These are phyloP conservation scores for Trichoderma sp. DNA, from an alignment of 2,329 filamentous ascomycete genomes.

Conservation along the genomic window DNA sequence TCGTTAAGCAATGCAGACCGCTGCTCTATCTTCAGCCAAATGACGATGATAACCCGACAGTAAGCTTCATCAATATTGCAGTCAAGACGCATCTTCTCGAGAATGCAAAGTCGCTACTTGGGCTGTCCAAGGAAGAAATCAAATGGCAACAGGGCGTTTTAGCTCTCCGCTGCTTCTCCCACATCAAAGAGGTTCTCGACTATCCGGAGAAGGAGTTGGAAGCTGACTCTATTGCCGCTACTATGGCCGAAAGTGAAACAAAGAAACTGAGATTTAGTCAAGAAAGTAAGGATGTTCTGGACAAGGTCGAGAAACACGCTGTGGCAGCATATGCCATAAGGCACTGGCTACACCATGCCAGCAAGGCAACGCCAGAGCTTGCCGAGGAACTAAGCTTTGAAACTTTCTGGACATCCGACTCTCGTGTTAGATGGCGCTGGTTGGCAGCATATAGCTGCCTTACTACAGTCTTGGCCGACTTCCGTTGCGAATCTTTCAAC, in stretches of 20 bases:
- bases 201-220: conserved; percentile 31
- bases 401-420: conserved; percentile 46
- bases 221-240: not conserved
- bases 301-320: conserved; percentile 36
- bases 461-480: conserved; percentile 39
- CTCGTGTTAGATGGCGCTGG: conserved; percentile 45
- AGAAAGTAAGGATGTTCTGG: conserved; percentile 35
- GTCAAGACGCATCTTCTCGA: conserved; percentile 47
- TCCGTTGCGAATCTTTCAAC: conserved; percentile 38
- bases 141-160: conserved; percentile 50
- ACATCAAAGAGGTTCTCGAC: conserved; percentile 43
- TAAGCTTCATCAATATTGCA: conserved; percentile 37
- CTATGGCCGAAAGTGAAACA: not conserved
- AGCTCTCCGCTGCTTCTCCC: conserved; percentile 44
- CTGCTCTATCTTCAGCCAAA: conserved; percentile 36
- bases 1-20: conserved; percentile 47
- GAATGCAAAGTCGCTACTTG: conserved; percentile 41
- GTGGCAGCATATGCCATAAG: conserved; percentile 46
- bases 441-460: conserved; percentile 42
- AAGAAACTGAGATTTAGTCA: not conserved
- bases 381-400: conserved; percentile 46
- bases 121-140: conserved; percentile 44
- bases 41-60: conserved; percentile 1
- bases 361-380: conserved; percentile 48
- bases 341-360: conserved; percentile 48